phyloP scores from a whole-genome alignment of 306 rosid genomes.

The Comarum palustre region DNA sequence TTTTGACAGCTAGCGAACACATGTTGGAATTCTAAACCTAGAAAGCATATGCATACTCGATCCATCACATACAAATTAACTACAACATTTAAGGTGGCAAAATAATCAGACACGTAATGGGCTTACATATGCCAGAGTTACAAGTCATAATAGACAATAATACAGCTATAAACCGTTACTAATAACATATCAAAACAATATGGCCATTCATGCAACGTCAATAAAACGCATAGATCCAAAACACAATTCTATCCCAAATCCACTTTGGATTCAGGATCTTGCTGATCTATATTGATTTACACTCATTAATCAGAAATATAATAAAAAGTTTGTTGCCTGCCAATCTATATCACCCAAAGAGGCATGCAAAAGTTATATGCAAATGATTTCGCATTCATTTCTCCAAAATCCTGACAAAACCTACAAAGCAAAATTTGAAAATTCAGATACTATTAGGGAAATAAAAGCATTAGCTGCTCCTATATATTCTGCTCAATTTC shows the following conservation, averaged over 20 bases:
- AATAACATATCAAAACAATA: slow-evolving; percentile 9
- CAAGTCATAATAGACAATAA: neutral
- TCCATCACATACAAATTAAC: neutral
- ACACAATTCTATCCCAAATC: neutral
- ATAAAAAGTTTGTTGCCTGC: neutral
- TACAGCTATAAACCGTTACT: slow-evolving; percentile 1
- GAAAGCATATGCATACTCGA: neutral
- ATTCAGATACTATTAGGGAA: neutral
- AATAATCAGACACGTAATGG: neutral
- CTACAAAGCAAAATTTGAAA: neutral
- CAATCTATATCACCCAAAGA: neutral
- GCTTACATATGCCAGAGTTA: neutral
- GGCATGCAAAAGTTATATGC: neutral
- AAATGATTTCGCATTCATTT: neutral
- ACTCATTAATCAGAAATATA: neutral
- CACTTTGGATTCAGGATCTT: neutral
- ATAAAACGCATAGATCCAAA: neutral
- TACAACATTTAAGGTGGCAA: neutral
- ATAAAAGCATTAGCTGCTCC: neutral
- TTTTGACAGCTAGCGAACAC: neutral
- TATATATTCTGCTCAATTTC: neutral
- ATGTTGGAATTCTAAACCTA: neutral
- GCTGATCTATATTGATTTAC: neutral
- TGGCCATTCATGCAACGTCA: neutral
- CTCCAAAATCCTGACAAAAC: neutral